phyloP scores from a whole-genome alignment of 257 asterid species.

The Fraxinus americana region DNA sequence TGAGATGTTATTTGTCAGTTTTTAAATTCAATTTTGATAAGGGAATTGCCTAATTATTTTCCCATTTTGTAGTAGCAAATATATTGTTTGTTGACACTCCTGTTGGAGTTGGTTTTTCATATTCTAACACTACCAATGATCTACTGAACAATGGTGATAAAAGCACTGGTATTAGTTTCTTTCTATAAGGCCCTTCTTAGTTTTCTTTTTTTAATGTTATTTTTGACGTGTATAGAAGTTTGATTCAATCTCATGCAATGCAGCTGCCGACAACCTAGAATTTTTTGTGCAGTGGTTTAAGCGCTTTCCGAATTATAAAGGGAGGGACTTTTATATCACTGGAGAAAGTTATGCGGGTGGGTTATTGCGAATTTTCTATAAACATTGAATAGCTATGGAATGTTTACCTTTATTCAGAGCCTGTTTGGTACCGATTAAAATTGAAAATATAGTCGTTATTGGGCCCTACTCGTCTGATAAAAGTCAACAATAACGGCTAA shows the following conservation, averaged over 20 bases:
- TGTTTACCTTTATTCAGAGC: neutral
- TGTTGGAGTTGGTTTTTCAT: conserved; percentile 93
- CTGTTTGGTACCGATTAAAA: too few relatives aligned
- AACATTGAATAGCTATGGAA: neutral
- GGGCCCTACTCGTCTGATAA: too few relatives aligned
- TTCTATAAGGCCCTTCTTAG: conserved; percentile 2
- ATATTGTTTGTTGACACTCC: conserved; percentile 88
- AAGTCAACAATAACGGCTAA: too few relatives aligned
- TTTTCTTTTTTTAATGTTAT: conserved; percentile 4
- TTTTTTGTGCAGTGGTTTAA: conserved; percentile 80
- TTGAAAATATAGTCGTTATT: too few relatives aligned
- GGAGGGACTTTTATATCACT: conserved; percentile 70
- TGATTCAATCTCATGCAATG: conserved; percentile 29
- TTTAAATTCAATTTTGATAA: neutral
- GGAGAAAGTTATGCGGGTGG: conserved; percentile 98
- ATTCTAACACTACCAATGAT: conserved; percentile 86
- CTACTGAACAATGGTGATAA: conserved; percentile 68
- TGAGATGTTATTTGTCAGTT: neutral
- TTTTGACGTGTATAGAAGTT: conserved; percentile 15
- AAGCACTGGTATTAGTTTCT: conserved; percentile 66
- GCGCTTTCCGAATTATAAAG: conserved; percentile 85
- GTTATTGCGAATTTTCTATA: conserved; percentile 18
- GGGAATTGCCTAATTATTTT: conserved; percentile 22
- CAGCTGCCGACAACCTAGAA: conserved; percentile 79
- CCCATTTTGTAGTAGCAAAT: conserved; percentile 70